Percentiles rank a stretch among this genome's conserved stretches.
phyloP scores from a whole-genome alignment of 2,329 filamentous ascomycete species.

The Tolypocladium capitatum region DNA sequence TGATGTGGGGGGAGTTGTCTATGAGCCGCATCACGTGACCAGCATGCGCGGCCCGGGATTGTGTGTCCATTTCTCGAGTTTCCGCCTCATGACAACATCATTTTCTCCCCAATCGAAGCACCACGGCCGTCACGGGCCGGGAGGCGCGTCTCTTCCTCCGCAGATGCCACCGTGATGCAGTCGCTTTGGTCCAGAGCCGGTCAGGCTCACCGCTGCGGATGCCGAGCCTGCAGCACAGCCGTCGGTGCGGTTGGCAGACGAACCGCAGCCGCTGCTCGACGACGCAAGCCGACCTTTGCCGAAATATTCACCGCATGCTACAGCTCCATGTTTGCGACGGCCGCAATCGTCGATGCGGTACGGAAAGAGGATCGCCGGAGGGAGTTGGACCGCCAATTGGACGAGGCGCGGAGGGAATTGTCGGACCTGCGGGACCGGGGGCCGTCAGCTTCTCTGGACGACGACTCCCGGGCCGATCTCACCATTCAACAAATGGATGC shows the following conservation, averaged over 20 bases:
- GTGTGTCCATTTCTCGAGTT: neutral
- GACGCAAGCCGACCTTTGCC: constrained; percentile 35
- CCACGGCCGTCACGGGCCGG: neutral
- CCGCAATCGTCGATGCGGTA: constrained; percentile 47
- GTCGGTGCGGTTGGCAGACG: constrained; percentile 35
- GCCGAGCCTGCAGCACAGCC: constrained; percentile 44
- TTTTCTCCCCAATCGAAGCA: constrained; percentile 2
- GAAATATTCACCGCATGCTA: constrained; percentile 54
- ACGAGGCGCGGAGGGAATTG: constrained; percentile 36
- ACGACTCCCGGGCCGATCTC: constrained; percentile 7
- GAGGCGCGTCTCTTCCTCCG: neutral
- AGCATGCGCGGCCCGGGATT: neutral
- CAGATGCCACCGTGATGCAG: constrained; percentile 42
- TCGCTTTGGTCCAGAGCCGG: constrained; percentile 54
- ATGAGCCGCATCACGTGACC: constrained; percentile 1
- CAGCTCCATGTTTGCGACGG: constrained; percentile 52
- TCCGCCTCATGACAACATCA: neutral
- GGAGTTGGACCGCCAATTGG: constrained; percentile 49
- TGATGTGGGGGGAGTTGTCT: neutral
- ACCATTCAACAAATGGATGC: constrained; percentile 16
- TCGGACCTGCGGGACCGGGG: constrained; percentile 22
- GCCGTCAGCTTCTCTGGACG: constrained; percentile 3
- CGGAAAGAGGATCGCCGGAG: constrained; percentile 43
- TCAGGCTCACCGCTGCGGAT: constrained; percentile 50
- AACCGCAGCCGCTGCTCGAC: constrained; percentile 33